A percentile compares a stretch with the other conserved stretches of the same genome.
These are phyloP conservation scores for Colletotrichum salicis DNA, from an alignment of 2,329 filamentous ascomycete species.

Conservation along the genomic window DNA sequence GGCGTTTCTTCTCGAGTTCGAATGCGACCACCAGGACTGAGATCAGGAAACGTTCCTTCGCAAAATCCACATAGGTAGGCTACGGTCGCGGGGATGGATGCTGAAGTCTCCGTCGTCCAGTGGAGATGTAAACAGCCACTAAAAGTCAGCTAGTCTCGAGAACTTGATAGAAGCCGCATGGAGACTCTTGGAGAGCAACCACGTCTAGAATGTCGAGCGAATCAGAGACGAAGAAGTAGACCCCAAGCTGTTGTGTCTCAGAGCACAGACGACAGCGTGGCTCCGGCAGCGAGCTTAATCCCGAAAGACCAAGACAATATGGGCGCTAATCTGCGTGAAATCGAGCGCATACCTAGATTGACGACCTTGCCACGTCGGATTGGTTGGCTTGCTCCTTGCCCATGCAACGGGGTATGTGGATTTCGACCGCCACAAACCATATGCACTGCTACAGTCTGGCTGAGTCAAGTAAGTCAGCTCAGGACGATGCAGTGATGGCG, in stretches of 20 bases:
- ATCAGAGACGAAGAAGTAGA: not conserved
- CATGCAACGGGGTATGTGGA: conserved; percentile 10
- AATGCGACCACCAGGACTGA: not conserved
- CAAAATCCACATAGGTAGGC: not conserved
- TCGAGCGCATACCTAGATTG: conserved; percentile 24
- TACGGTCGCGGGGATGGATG: not conserved
- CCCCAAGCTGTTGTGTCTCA: conserved; percentile 17
- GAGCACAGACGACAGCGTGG: conserved; percentile 27
- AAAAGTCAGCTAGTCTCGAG: not conserved
- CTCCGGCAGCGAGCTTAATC: conserved; percentile 21
- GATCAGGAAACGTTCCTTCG: not conserved
- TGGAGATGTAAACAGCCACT: not conserved
- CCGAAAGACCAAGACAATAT: not conserved
- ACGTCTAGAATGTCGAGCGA: not conserved
- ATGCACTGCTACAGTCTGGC: not conserved
- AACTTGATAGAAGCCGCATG: not conserved
- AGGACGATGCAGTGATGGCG: conserved; percentile 14
- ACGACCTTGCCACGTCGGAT: conserved; percentile 9
- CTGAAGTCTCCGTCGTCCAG: not conserved
- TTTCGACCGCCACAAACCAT: conserved; percentile 18
- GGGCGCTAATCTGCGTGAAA: conserved; percentile 16
- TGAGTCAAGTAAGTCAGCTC: conserved; percentile 7
- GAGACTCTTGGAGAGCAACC: not conserved
- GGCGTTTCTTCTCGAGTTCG: not conserved
- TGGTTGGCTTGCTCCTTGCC: conserved; percentile 21